Evolutionary conservation across 306 rosid genomes (phyloP).

Genomic region (Glycine latifolia): DNA sequence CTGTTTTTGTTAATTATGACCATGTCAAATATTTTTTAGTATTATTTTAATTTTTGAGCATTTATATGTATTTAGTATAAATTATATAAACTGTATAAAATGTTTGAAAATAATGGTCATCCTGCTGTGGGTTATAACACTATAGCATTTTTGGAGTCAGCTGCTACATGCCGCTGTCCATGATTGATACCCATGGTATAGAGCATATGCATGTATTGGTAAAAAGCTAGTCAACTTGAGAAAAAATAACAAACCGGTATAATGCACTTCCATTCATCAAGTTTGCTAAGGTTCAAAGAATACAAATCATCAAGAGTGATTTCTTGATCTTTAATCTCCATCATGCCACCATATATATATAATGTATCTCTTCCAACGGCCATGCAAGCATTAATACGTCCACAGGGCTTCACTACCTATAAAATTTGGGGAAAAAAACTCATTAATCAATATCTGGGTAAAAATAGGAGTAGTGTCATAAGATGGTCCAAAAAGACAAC

Average conservation of each 20-base stretch:
- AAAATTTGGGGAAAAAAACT: constrained; percentile 42
- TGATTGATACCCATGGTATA: background rate
- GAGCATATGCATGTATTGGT: background rate
- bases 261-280: constrained; percentile 99
- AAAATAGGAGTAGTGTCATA: constrained; percentile 37
- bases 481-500: constrained; percentile 56
- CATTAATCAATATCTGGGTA: constrained; percentile 44
- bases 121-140: background rate
- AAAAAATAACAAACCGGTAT: constrained; percentile 73
- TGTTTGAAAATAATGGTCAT: background rate
- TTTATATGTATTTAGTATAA: background rate
- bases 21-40: background rate
- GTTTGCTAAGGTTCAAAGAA: constrained; percentile 93
- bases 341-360: constrained; percentile 93
- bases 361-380: constrained; percentile 87
- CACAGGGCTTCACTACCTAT: constrained; percentile 91
- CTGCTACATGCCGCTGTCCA: background rate
- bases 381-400: constrained; percentile 94
- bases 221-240: constrained; percentile 31
- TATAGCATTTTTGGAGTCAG: background rate
- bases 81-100: background rate
- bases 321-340: constrained; percentile 93
- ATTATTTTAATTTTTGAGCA: background rate
- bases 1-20: background rate
- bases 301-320: constrained; percentile 93